Evolutionary conservation across 129 eudicot genomes (phyloP).

Genomic region (Arctium lappa): DNA sequence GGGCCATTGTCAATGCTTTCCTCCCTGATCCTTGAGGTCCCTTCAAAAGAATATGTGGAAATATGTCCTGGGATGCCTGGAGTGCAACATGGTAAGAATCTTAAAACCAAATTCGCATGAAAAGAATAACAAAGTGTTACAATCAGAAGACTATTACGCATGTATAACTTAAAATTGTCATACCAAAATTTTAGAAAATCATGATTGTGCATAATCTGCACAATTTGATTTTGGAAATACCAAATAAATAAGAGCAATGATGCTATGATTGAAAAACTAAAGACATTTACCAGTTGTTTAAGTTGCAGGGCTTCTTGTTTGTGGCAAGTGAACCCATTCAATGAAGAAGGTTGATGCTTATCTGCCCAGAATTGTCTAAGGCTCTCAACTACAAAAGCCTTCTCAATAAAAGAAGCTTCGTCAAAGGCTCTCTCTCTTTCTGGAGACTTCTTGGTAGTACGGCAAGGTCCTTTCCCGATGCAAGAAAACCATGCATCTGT

Average conservation of each 20-base stretch:
- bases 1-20: slow-evolving; percentile 71
- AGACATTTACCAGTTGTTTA: slow-evolving; percentile 46
- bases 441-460: slow-evolving; percentile 48
- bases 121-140: not conserved
- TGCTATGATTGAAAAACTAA: not conserved
- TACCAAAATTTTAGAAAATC: not conserved
- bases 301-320: slow-evolving; percentile 68
- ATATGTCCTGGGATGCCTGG: slow-evolving; percentile 51
- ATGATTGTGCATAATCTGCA: not conserved
- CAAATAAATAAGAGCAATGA: not conserved
- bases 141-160: not conserved
- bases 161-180: not conserved
- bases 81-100: not conserved
- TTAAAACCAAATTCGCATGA: not conserved
- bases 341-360: slow-evolving; percentile 66
- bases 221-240: not conserved
- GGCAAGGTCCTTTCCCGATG: slow-evolving; percentile 57
- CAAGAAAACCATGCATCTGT: slow-evolving; percentile 71
- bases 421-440: slow-evolving; percentile 57
- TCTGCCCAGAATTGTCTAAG: slow-evolving; percentile 79
- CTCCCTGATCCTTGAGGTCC: slow-evolving; percentile 79
- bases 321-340: slow-evolving; percentile 66
- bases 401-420: slow-evolving; percentile 74
- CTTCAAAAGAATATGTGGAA: slow-evolving; percentile 72
- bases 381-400: slow-evolving; percentile 71